These are phyloP conservation scores for Colletotrichum sp. DNA, from an alignment of 2,329 filamentous ascomycete genomes.

Conservation along the genomic window DNA sequence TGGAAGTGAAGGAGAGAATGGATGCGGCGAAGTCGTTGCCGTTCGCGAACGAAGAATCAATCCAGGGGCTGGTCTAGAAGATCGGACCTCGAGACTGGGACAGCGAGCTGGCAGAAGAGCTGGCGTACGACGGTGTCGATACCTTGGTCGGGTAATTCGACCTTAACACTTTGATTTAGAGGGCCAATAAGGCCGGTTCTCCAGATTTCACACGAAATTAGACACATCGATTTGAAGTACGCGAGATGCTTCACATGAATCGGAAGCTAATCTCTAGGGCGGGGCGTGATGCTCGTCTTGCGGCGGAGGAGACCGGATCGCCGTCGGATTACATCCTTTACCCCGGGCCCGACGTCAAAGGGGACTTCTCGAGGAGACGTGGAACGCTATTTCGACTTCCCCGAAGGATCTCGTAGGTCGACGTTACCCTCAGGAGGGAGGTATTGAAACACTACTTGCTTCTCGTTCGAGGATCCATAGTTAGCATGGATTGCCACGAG, in stretches of 20 bases:
- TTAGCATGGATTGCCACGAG: neutral
- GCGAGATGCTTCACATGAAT: no score
- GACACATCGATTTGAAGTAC: rapidly evolving
- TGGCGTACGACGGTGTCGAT: rapidly evolving
- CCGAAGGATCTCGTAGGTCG: neutral
- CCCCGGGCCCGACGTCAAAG: rapidly evolving
- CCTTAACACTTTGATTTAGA: no score
- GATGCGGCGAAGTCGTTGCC: rapidly evolving
- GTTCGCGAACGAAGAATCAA: neutral
- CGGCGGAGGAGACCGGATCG: neutral
- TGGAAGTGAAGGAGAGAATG: neutral
- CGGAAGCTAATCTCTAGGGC: rapidly evolving
- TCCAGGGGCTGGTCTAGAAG: neutral
- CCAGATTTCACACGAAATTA: rapidly evolving
- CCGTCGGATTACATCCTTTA: neutral
- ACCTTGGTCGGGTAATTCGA: neutral
- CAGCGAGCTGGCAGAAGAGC: neutral
- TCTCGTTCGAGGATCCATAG: no score
- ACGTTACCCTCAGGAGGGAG: neutral
- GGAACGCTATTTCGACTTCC: rapidly evolving
- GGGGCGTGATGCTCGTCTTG: neutral
- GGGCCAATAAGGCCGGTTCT: no score
- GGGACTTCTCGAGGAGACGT: neutral
- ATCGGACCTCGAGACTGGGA: neutral
- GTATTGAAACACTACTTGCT: neutral